Conservation (phyloP, 208 protist genomes). For the Endotrypanum monterogeii region DNA sequence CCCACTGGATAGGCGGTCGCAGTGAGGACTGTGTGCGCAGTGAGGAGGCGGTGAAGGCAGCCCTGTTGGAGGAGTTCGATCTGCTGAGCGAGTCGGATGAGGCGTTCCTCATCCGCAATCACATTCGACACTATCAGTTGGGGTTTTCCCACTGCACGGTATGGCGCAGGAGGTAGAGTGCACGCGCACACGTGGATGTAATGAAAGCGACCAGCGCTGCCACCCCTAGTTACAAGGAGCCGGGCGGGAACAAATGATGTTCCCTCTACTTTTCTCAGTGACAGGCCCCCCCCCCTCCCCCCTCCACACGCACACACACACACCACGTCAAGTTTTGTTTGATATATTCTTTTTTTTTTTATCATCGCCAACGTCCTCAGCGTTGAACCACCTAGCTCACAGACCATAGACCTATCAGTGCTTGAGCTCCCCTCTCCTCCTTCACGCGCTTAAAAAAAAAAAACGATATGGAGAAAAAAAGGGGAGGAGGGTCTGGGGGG, state of each 20-base stretch:
- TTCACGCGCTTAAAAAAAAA: no score
- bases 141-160: conserved; percentile 85
- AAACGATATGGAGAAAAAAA: no score
- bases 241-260: no score
- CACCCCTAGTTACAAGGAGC: not conserved
- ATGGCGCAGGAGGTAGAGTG: conserved; percentile 45
- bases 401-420: no score
- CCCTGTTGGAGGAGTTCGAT: conserved; percentile 69
- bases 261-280: not conserved
- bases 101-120: conserved; percentile 90
- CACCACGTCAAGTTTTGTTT: not conserved
- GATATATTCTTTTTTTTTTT: not conserved
- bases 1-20: conserved; percentile 77
- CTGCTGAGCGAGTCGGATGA: conserved; percentile 75
- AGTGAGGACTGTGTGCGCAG: conserved; percentile 39
- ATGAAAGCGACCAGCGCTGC: not conserved
- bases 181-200: not conserved
- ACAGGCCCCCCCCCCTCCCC: no score
- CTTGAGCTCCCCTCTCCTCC: no score
- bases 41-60: conserved; percentile 66
- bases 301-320: not conserved
- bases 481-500: no score
- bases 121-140: conserved; percentile 86
- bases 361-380: no score
- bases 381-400: no score